Evolutionary conservation across 345 rosid species (phyloP).

Genomic region (Populus deltoides): DNA sequence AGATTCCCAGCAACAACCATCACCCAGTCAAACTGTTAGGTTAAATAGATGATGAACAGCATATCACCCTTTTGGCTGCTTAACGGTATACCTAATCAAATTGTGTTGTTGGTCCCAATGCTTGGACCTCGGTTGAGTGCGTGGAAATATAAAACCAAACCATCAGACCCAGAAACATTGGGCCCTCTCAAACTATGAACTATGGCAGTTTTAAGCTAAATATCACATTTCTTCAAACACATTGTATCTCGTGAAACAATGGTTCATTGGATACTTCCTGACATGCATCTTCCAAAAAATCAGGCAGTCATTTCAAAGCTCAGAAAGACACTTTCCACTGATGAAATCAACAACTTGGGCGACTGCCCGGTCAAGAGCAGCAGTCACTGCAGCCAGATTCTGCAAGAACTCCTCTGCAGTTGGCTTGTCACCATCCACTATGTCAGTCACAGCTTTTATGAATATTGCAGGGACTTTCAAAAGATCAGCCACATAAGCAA

Average conservation of each 20-base stretch:
- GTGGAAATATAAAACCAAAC: neutral
- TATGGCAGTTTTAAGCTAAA: neutral
- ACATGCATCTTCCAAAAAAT: slow-evolving; percentile 12
- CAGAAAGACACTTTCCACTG: slow-evolving; percentile 59
- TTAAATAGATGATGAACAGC: neutral
- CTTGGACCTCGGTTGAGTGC: neutral
- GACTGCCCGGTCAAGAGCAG: slow-evolving; percentile 57
- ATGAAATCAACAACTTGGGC: slow-evolving; percentile 59
- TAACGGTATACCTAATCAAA: neutral
- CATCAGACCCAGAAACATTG: neutral
- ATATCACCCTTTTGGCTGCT: neutral
- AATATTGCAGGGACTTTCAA: slow-evolving; percentile 73
- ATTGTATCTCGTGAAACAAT: neutral
- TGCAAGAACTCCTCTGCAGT: slow-evolving; percentile 71
- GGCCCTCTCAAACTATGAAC: neutral
- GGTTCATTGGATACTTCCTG: slow-evolving; percentile 3
- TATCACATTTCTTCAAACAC: neutral
- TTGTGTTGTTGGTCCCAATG: neutral
- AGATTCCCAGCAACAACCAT: neutral
- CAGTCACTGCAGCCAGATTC: slow-evolving; percentile 66
- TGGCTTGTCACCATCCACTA: slow-evolving; percentile 77
- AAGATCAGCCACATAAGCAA: slow-evolving; percentile 82
- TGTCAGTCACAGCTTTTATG: slow-evolving; percentile 82
- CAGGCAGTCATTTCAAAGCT: slow-evolving; percentile 46
- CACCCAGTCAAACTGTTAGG: neutral